These are phyloP conservation scores for Xylariales sp. DNA, from an alignment of 2,329 filamentous ascomycete genomes.

Conservation along the genomic window DNA sequence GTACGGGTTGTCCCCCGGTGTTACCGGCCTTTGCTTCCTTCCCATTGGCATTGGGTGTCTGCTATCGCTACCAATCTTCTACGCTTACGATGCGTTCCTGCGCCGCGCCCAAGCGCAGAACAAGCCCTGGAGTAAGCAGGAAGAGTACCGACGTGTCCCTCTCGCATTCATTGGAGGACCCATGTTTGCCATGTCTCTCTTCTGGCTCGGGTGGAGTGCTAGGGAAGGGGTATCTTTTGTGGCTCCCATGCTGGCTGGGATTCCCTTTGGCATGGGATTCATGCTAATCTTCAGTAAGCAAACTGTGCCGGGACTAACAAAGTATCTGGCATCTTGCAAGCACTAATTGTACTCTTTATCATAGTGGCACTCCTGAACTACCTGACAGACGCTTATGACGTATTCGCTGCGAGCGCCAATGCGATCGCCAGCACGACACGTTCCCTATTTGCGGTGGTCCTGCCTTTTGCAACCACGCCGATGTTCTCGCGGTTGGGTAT, in stretches of 20 bases:
- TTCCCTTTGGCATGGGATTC: slow-evolving; percentile 59
- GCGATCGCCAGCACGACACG: slow-evolving; percentile 46
- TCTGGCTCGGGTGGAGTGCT: slow-evolving; percentile 61
- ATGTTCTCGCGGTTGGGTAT: slow-evolving; percentile 47
- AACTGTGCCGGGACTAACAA: too few species aligned
- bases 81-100: slow-evolving; percentile 60
- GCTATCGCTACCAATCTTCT: slow-evolving; percentile 56
- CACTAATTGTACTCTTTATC: too few species aligned
- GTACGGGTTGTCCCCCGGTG: slow-evolving; percentile 60
- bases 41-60: slow-evolving; percentile 62
- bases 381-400: slow-evolving; percentile 63
- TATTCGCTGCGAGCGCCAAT: slow-evolving; percentile 55
- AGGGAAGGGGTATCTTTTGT: slow-evolving; percentile 39
- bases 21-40: slow-evolving; percentile 64
- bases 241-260: slow-evolving; percentile 54
- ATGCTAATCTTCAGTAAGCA: slow-evolving; percentile 57
- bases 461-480: slow-evolving; percentile 50
- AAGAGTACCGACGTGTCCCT: slow-evolving; percentile 67
- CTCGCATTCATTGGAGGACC: slow-evolving; percentile 68
- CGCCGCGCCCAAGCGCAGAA: slow-evolving; percentile 42
- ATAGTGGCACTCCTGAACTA: slow-evolving; percentile 62
- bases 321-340: too few species aligned
- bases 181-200: slow-evolving; percentile 50
- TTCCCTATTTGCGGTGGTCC: slow-evolving; percentile 46
- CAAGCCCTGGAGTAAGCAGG: slow-evolving; percentile 54